Base-by-base conservation (phyloP, 2,329 filamentous ascomycete genomes). In the Verticillium klebahnii region DNA sequence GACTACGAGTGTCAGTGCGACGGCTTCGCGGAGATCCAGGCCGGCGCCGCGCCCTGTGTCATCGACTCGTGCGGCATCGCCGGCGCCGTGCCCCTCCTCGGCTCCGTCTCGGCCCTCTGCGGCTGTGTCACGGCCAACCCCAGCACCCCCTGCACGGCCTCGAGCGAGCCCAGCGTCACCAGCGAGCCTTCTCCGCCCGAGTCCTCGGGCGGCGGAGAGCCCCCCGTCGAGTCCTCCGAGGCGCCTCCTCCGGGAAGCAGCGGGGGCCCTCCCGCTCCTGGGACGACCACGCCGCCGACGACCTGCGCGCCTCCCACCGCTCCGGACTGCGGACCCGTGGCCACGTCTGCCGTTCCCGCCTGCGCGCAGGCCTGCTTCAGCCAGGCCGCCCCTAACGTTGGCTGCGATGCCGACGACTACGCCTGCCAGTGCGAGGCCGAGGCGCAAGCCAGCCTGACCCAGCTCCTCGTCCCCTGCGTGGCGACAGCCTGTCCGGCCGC, bases 301-400 rank as follows among this genome's bases (percentile, higher is more conserved):
- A 45, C 39, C 57, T 58, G 57, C 25, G 37, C 57, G 37, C 57
- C 57, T 12, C 23, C 23, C 2, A 58, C 25, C 7, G 31, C 57
- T 14, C 39, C 23, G 36, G 57, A 72, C 60, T 72, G 71, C 39
- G 69, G 64, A 14, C 64, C 67, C 12, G 65, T 72, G 19, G 69
- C 69, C 23, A 67, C 65, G 6, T 61, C 67, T 29, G 70, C 67
- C 9, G 67, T 72, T 39, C 71, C 71, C 2, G 59, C 62, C 1
- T 72, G 71, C 25, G 70, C 70, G 19, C 67, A 71, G 25, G 52
- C 64, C 15, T 73, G 71, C 63, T 72, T 72, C 65, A 55, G 64
- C 4, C 64, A 64, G n/a, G 67, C 67, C 23, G 70, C 69, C n/a
- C 67, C 69, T 0, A 60, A 62, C 1, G 66, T 73, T 15, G 70